A percentile compares a stretch with the other conserved stretches of the same genome.
These are phyloP conservation scores for Mycena chlorophos DNA, from an alignment of 768 basidiomycete genomes.

Conservation along the genomic window DNA sequence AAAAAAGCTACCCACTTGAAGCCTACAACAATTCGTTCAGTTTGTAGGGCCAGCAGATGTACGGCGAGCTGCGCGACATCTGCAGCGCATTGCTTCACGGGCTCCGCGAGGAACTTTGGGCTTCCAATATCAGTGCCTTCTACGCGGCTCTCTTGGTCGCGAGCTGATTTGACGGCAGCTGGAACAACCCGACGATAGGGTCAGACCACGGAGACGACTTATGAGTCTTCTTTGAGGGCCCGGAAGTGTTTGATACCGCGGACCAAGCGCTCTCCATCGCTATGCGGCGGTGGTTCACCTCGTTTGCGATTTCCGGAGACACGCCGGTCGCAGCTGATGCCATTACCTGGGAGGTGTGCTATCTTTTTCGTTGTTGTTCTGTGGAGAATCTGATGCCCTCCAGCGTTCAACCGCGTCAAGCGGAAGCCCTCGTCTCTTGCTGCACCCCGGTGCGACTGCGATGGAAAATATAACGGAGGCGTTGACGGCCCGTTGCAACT, in stretches of 20 bases:
- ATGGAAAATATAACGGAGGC: no score
- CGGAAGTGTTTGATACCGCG: slow-evolving; percentile 25
- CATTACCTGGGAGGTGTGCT: slow-evolving; percentile 31
- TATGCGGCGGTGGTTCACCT: slow-evolving; percentile 41
- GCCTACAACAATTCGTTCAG: slow-evolving; percentile 36
- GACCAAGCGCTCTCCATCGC: slow-evolving; percentile 33
- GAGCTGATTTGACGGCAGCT: slow-evolving; percentile 20
- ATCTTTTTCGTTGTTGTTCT: not conserved
- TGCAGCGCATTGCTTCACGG: slow-evolving; percentile 40
- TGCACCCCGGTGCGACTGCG: no score
- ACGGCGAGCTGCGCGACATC: slow-evolving; percentile 45
- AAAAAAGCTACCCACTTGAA: slow-evolving; percentile 35
- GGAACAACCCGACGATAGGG: slow-evolving; percentile 39
- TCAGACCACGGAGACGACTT: slow-evolving; percentile 39
- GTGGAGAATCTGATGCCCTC: not conserved
- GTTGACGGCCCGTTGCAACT: no score
- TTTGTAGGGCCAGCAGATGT: slow-evolving; percentile 46
- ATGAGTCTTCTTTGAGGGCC: slow-evolving; percentile 34
- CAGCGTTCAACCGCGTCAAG: not conserved
- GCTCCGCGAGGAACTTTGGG: slow-evolving; percentile 23
- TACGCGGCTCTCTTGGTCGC: not conserved
- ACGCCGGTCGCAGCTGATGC: slow-evolving; percentile 28
- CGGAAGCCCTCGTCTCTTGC: no score
- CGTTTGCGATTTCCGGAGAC: slow-evolving; percentile 36
- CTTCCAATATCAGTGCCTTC: slow-evolving; percentile 37